Percentiles rank a stretch among this genome's conserved stretches.
phyloP scores from a whole-genome alignment of 164 flowering plant genomes.

The Chimonanthus praecox region DNA sequence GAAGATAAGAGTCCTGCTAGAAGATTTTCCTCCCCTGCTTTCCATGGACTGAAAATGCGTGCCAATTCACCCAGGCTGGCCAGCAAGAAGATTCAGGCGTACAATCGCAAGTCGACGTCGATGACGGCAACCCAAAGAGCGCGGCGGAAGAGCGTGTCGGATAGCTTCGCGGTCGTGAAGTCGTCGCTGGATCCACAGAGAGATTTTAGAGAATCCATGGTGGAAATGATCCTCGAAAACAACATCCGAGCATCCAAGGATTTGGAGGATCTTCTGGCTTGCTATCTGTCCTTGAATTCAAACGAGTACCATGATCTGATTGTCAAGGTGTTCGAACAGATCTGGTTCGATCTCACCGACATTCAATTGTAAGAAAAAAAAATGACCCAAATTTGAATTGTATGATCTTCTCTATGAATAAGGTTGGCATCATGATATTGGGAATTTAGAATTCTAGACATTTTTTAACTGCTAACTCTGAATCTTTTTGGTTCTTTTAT shows the following conservation, averaged over 20 bases:
- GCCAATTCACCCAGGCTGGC: slow-evolving; percentile 52
- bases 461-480: not conserved
- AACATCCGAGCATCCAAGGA: slow-evolving; percentile 56
- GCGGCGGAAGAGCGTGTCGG: slow-evolving; percentile 34
- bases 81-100: slow-evolving; percentile 23
- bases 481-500: not conserved
- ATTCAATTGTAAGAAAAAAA: slow-evolving; percentile 7
- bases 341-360: slow-evolving; percentile 64
- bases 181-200: slow-evolving; percentile 56
- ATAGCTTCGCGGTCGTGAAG: slow-evolving; percentile 72
- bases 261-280: slow-evolving; percentile 80
- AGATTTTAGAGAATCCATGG: slow-evolving; percentile 86
- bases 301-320: slow-evolving; percentile 72
- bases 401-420: not conserved
- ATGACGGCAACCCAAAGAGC: not conserved
- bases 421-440: not conserved
- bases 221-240: slow-evolving; percentile 86
- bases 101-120: slow-evolving; percentile 25
- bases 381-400: not conserved
- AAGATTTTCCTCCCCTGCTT: slow-evolving; percentile 15
- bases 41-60: slow-evolving; percentile 42
- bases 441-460: not conserved
- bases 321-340: slow-evolving; percentile 69
- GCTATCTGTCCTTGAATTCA: slow-evolving; percentile 72
- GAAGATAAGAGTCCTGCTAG: slow-evolving; percentile 21